phyloP scores from a whole-genome alignment of 1,284 basidiomycete genomes.

The Ceratobasidium sp. region DNA sequence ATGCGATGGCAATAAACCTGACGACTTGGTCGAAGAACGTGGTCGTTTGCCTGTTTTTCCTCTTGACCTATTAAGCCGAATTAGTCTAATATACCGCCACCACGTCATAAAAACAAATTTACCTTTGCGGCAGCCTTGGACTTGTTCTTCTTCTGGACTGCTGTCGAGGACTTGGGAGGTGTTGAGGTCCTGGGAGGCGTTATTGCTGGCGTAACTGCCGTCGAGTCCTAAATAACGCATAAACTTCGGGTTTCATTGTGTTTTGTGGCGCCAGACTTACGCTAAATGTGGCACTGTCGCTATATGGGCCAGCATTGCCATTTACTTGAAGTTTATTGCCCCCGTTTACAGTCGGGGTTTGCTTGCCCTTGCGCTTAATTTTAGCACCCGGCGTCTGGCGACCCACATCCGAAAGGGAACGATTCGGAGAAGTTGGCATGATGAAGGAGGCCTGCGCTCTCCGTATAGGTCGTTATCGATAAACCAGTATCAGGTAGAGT shows the following conservation, averaged over 20 bases:
- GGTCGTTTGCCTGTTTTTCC: constrained; percentile 17
- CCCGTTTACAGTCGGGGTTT: background rate
- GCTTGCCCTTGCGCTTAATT: constrained; percentile 25
- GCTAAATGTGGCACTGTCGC: constrained; percentile 9
- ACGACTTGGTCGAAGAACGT: constrained; percentile 28
- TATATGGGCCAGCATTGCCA: constrained; percentile 16
- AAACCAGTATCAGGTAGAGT: background rate
- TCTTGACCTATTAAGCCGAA: background rate
- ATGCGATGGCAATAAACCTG: constrained; percentile 19
- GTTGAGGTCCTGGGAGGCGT: background rate
- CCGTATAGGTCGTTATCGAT: background rate
- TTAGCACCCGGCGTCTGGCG: constrained; percentile 1
- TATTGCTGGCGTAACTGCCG: background rate
- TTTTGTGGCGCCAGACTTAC: constrained; percentile 4
- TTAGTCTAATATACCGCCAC: background rate
- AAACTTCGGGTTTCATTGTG: background rate
- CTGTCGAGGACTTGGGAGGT: constrained; percentile 47
- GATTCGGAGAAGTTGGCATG: constrained; percentile 16
- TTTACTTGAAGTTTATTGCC: background rate
- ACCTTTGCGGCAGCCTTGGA: constrained; percentile 37
- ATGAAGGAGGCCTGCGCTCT: background rate
- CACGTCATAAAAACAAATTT: background rate
- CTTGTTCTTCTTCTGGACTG: constrained; percentile 49
- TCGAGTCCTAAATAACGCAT: background rate
- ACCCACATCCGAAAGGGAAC: constrained; percentile 14